Conservation (phyloP, 106 monocot genomes). For the Phalaenopsis equestris region DNA sequence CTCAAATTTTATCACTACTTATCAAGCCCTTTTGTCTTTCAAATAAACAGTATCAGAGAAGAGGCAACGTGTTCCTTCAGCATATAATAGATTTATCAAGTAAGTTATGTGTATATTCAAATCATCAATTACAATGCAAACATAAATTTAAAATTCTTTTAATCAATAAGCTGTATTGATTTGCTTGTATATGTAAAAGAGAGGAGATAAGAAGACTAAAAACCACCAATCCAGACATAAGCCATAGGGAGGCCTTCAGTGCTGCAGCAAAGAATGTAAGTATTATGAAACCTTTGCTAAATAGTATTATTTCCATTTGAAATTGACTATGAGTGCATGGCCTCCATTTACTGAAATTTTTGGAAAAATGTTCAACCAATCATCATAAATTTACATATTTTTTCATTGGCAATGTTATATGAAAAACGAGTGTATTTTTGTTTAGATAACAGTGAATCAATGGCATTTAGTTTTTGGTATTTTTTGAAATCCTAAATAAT, state of each 20-base stretch:
- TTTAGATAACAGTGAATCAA: no score
- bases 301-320: no score
- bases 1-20: neutral
- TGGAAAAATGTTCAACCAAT: no score
- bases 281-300: neutral
- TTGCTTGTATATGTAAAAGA: constrained; percentile 15
- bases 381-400: no score
- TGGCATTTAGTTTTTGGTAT: no score
- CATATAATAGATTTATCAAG: constrained; percentile 94
- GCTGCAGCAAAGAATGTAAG: constrained; percentile 93
- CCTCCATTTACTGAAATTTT: no score
- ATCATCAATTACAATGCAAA: neutral
- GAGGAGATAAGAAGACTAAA: constrained; percentile 97
- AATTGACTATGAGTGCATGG: no score
- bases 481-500: no score
- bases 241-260: constrained; percentile 91
- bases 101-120: constrained; percentile 17
- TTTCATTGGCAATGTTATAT: no score
- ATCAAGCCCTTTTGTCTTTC: neutral
- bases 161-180: neutral
- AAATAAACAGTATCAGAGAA: constrained; percentile 58
- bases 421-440: no score
- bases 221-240: constrained; percentile 84
- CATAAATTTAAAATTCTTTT: neutral
- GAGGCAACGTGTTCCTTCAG: constrained; percentile 80